Evolutionary conservation across 345 rosid species (phyloP), one percentile per base, ranked within the genome.

Genomic region (Pugionium dolabratum): DNA sequence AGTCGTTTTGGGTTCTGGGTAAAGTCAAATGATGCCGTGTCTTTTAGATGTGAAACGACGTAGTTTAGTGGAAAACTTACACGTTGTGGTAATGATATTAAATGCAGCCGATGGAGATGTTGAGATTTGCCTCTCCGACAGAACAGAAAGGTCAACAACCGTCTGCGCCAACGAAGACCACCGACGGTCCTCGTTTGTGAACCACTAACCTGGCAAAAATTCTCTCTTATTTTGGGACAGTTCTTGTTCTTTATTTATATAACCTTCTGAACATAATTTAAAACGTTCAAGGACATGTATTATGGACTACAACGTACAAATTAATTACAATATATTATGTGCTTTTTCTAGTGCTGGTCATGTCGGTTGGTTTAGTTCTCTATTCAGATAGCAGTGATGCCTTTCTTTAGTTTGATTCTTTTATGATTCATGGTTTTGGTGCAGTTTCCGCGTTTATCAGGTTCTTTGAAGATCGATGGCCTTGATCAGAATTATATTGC

Each of bases 51-150:
- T 30, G 35, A 0, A 49, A 50, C 37, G 45, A 27, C 27, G 10
- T 53, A 9, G 53, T 34, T 46, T 46, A 2, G 25, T 46, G 0
- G 8, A 46, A 25, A 49, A 4, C 1, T 42, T 44, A 62, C 4
- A 30, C 6, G 56, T 6, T 31, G 8, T 71, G 7, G 50, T 53
- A 28, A 18, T 53, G n/a, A 9, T 30, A 39, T 50, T 45, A 41
- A 10, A 52, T 80, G 81, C 79, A 84, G 89, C 69, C 80, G 35
- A 59, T 77, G 76, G 81, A 81, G 41, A 79, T 79, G 87, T 54
- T 79, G 60, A 74, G 78, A 50, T 81, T 76, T 71, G 75, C 76
- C 60, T 67, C 74, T 27, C 83, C 72, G 67, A 41, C 81, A 0
- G 69, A 65, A 63, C 81, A 65, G n/a, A 76, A 69, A 42, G 55